Evolutionary conservation across 2,329 filamentous ascomycete species (phyloP).

Genomic region (Beauveria sp.): DNA sequence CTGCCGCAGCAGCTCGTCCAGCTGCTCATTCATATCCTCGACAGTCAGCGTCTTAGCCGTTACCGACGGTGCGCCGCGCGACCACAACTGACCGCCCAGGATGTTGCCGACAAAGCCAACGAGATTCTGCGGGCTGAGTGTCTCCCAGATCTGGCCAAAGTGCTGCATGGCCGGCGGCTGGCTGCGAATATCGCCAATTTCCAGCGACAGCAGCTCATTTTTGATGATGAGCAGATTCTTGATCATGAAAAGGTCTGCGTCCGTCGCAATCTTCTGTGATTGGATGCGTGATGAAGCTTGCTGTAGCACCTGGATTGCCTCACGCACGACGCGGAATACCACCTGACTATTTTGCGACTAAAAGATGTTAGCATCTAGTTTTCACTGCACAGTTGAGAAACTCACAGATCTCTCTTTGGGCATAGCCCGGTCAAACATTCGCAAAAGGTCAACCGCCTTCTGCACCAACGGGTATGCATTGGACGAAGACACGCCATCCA

Average conservation of each 20-base stretch:
- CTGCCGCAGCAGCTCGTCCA: constrained; percentile 55
- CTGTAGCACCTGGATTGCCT: constrained; percentile 77
- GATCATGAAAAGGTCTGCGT: constrained; percentile 86
- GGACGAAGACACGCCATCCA: constrained; percentile 43
- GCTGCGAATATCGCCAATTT: constrained; percentile 67
- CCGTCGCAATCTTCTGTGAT: constrained; percentile 50
- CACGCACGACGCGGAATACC: constrained; percentile 70
- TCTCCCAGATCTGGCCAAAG: constrained; percentile 58
- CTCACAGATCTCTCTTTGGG: constrained; percentile 55
- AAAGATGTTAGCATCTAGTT: constrained; percentile 12
- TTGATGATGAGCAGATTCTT: constrained; percentile 93
- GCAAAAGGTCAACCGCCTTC: constrained; percentile 49
- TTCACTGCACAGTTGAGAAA: constrained; percentile 15
- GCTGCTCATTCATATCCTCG: constrained; percentile 56
- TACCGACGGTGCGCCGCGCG: constrained; percentile 24
- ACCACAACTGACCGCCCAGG: constrained; percentile 49
- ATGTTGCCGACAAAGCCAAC: constrained; percentile 52
- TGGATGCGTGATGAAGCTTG: constrained; percentile 66
- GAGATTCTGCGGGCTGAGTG: constrained; percentile 49
- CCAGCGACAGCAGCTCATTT: constrained; percentile 90
- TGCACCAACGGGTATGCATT: constrained; percentile 53
- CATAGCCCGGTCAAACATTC: constrained; percentile 58
- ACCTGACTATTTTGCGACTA: constrained; percentile 43
- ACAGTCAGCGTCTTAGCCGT: constrained; percentile 34
- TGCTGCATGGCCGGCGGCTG: constrained; percentile 46